phyloP scores from a whole-genome alignment of 169 alveolate genomes.

The Plasmodium sp. region DNA sequence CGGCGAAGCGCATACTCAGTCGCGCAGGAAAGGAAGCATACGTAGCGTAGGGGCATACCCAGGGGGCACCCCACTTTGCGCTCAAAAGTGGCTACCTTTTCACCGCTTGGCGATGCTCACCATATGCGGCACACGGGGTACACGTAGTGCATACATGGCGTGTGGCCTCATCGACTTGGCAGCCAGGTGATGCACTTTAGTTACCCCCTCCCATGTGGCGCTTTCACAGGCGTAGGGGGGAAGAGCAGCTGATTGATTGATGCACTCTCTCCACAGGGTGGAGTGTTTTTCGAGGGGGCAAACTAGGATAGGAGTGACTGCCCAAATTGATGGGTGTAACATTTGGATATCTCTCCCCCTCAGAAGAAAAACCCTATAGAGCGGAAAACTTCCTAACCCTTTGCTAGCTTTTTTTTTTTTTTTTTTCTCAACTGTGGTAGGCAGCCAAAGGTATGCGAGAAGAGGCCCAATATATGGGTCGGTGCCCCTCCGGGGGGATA shows the following conservation, averaged over 20 bases:
- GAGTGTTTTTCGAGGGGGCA: neutral
- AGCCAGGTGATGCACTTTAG: neutral
- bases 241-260: no score
- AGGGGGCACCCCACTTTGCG: neutral
- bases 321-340: neutral
- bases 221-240: neutral
- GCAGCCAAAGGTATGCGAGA: neutral
- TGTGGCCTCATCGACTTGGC: neutral
- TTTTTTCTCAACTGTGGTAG: neutral
- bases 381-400: neutral
- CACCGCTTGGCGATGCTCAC: neutral
- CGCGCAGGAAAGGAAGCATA: neutral
- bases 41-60: neutral
- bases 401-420: no score
- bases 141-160: neutral
- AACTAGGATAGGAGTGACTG: neutral
- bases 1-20: neutral
- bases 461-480: neutral
- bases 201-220: neutral
- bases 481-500: neutral
- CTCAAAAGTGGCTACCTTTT: neutral
- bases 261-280: neutral
- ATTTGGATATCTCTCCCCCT: neutral
- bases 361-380: neutral
- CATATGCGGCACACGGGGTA: neutral